phyloP scores from a whole-genome alignment of 2,329 filamentous ascomycete genomes.

The Myriangium duriaei region DNA sequence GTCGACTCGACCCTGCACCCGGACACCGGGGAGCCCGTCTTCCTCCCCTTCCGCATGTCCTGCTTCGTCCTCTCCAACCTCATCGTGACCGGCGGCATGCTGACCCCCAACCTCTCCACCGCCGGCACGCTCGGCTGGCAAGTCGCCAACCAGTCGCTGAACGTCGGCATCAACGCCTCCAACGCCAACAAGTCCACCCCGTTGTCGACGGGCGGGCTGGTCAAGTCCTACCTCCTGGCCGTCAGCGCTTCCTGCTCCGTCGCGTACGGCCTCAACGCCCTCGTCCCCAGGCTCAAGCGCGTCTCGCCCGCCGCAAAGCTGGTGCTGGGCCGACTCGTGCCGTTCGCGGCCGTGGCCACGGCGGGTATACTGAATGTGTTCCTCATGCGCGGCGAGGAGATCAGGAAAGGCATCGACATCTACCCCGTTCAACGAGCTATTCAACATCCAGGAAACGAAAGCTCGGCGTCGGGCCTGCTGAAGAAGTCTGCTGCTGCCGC shows the following conservation, averaged over 20 bases:
- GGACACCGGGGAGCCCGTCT: constrained; percentile 82
- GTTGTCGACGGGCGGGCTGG: constrained; percentile 64
- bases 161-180: constrained; percentile 93
- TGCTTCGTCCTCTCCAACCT: constrained; percentile 88
- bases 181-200: constrained; percentile 97
- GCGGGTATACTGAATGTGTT: constrained; percentile 91
- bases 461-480: constrained; percentile 42
- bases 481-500: constrained; percentile 26
- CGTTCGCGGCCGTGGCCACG: constrained; percentile 87
- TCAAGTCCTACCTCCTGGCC: constrained; percentile 81
- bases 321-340: constrained; percentile 75
- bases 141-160: constrained; percentile 90
- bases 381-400: constrained; percentile 95
- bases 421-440: constrained; percentile 65
- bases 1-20: constrained; percentile 94
- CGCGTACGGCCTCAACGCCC: constrained; percentile 76
- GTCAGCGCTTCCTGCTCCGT: constrained; percentile 90
- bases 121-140: constrained; percentile 87
- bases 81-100: constrained; percentile 91
- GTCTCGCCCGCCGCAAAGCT: constrained; percentile 63
- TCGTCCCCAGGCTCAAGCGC: constrained; percentile 71
- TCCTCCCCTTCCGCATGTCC: constrained; percentile 96
- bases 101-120: constrained; percentile 76
- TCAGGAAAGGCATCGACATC: constrained; percentile 82
- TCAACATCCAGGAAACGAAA: no score